phyloP scores from a whole-genome alignment of 2,329 filamentous ascomycete genomes.

The Lasiodiplodia theobromae region DNA sequence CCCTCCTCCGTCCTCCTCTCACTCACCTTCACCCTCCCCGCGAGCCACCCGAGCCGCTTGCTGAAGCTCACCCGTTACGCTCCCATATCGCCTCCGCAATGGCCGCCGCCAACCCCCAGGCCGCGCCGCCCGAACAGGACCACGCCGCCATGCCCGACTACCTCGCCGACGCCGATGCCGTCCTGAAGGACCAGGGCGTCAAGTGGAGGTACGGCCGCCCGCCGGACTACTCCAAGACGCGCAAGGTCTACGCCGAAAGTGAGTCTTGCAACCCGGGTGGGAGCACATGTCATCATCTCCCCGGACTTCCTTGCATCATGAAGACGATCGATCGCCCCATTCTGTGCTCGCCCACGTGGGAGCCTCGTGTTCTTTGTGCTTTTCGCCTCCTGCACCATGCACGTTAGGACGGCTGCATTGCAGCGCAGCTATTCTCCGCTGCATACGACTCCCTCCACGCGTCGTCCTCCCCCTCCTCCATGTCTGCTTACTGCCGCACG shows the following conservation, averaged over 20 bases:
- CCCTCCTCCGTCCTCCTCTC: neutral
- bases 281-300: conserved; percentile 25
- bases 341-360: conserved; percentile 25
- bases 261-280: conserved; percentile 38
- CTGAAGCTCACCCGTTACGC: neutral
- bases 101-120: conserved; percentile 16
- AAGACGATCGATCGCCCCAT: conserved; percentile 16
- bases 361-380: conserved; percentile 23
- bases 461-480: conserved; percentile 7
- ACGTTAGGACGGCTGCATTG: conserved; percentile 27
- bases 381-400: conserved; percentile 26
- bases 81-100: conserved; percentile 3
- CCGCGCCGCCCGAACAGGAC: conserved; percentile 39
- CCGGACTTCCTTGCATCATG: conserved; percentile 20
- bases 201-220: conserved; percentile 67
- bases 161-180: conserved; percentile 64
- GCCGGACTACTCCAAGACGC: conserved; percentile 70
- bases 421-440: conserved; percentile 22
- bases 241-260: conserved; percentile 67
- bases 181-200: conserved; percentile 60
- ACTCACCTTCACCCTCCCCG: neutral
- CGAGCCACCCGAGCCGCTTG: neutral
- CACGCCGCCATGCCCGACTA: conserved; percentile 61
- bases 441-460: conserved; percentile 17
- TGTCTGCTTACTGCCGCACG: conserved; percentile 15